These are phyloP conservation scores for Trichophyton benhamiae DNA, from an alignment of 2,329 filamentous ascomycete genomes.

Conservation along the genomic window DNA sequence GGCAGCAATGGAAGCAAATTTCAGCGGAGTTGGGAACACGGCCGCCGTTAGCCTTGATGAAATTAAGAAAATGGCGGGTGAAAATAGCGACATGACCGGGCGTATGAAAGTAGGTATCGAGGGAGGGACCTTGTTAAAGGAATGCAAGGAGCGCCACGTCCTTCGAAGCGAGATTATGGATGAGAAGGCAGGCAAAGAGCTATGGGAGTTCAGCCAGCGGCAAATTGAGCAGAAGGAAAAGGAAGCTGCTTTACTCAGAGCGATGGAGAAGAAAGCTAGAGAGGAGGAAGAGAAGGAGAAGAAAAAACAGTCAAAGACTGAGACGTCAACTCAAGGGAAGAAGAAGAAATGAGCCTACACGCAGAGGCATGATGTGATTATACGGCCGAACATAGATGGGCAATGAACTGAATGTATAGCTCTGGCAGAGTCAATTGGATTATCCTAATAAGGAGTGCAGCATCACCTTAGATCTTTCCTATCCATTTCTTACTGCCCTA, in stretches of 20 bases:
- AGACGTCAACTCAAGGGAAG: neutral
- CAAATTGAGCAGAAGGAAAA: constrained; percentile 74
- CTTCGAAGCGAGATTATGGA: constrained; percentile 62
- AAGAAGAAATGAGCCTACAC: neutral
- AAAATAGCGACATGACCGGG: neutral
- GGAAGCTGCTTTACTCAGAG: constrained; percentile 54
- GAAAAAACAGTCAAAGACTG: constrained; percentile 14
- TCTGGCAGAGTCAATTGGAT: neutral
- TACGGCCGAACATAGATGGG: neutral
- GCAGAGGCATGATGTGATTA: neutral
- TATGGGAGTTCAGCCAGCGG: constrained; percentile 83
- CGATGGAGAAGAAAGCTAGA: constrained; percentile 43
- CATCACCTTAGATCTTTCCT: neutral
- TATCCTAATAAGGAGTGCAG: neutral
- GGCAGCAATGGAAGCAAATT: constrained; percentile 68
- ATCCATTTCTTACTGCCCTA: neutral
- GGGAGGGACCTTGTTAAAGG: constrained; percentile 70
- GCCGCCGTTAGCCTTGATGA: constrained; percentile 5
- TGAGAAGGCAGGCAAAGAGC: constrained; percentile 64
- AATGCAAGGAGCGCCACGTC: constrained; percentile 66
- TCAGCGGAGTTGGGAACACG: constrained; percentile 42
- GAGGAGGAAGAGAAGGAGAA: constrained; percentile 15
- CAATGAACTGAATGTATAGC: neutral
- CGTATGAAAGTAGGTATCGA: constrained; percentile 8
- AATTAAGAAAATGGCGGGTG: neutral